These are phyloP conservation scores for Colletotrichum siamense DNA, from an alignment of 2,329 filamentous ascomycete genomes.

Conservation along the genomic window DNA sequence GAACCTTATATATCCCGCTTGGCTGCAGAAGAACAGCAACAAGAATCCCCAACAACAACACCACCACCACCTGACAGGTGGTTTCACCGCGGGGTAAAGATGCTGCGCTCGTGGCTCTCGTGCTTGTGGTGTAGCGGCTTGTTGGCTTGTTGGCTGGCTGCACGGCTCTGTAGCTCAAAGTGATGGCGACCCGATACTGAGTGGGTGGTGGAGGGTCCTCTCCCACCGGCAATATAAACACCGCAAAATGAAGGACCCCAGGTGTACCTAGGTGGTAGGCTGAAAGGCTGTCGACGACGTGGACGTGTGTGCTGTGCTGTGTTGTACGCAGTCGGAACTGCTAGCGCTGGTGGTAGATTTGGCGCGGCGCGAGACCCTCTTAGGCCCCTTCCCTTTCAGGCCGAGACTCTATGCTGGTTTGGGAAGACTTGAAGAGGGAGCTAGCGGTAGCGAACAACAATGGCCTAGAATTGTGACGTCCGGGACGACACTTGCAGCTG, in stretches of 20 bases:
- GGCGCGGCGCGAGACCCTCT: background rate
- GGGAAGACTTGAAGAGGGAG: background rate
- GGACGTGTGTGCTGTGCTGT: background rate
- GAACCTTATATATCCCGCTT: background rate
- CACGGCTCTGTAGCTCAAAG: background rate
- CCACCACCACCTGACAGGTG: background rate
- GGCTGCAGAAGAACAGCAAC: background rate
- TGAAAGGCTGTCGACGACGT: background rate
- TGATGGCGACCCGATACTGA: background rate
- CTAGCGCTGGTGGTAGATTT: background rate
- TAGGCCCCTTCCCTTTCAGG: background rate
- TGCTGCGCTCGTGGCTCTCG: background rate
- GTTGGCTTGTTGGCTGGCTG: background rate
- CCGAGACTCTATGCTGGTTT: background rate
- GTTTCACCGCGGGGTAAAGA: background rate
- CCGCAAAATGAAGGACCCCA: background rate
- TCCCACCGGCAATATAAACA: background rate
- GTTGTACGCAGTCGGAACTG: background rate
- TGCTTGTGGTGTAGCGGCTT: background rate
- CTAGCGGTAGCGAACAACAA: conserved; percentile 1
- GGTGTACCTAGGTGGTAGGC: background rate
- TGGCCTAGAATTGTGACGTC: background rate
- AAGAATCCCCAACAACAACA: background rate
- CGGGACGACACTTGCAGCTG: background rate
- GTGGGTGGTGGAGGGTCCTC: background rate